Evolutionary conservation across 257 asterid genomes (phyloP), one percentile per base, ranked within the genome.

Genomic region (Nyctanthes arbortristis): DNA sequence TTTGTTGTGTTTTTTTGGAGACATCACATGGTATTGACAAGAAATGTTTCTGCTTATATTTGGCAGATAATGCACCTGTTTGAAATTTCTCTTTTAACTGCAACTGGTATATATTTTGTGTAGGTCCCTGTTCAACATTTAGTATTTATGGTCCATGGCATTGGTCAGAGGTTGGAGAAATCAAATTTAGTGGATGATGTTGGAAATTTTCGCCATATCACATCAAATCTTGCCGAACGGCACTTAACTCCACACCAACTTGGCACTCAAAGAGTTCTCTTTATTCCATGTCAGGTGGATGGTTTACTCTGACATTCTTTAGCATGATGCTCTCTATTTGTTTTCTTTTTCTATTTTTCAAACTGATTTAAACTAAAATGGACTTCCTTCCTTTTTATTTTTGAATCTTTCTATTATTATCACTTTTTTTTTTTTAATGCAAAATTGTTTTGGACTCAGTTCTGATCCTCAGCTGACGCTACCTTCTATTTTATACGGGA

Each of bases 181-280:
- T 94, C 99, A 40, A 94, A 91, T 81, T 85, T 94, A 78, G 99
- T 93, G 65, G 99, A 93, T 79, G 99, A 93, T 80, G 99, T 93
- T 77, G 89, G 85, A 70, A 77, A 73, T 74, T 91, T 89, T 75
- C 96, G 96, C 77, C 93, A 81, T 20, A 65, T 89, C 43, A 87
- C 97, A 14, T 82, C 89, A 74, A 80, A 81, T 72, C 87, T 93
- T 61, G 96, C 96, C 10, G 97, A 89, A 75, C 70, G 85, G 66
- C 99, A 93, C 80, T 80, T 93, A 76, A 91, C 93, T 82, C 77
- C 91, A 11, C 82, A 89, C 81, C 99, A 93, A 71, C 99, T 82
- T 66, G 85, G 92, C 64, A 83, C 85, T 63, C 96, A 91, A 76
- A 89, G 99, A 85, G 84, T 93, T 72, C 92, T 93, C 67, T 93